phyloP scores from a whole-genome alignment of 768 basidiomycete species.

The Tylopilus vinaceipallidus region DNA sequence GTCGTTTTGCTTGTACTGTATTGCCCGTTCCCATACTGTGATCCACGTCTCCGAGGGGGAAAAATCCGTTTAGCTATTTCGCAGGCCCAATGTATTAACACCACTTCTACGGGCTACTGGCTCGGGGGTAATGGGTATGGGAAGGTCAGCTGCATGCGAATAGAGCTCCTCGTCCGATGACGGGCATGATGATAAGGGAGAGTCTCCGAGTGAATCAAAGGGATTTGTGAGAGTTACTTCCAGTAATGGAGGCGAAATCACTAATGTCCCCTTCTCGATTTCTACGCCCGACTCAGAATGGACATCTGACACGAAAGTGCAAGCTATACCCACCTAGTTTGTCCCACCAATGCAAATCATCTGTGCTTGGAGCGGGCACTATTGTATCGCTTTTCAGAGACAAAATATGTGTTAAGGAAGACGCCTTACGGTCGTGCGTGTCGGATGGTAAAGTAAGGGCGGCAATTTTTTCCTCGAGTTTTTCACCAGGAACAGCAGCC shows the following conservation, averaged over 20 bases:
- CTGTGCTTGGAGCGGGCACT: slow-evolving; percentile 88
- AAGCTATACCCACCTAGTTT: slow-evolving; percentile 48
- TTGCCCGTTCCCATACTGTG: slow-evolving; percentile 1
- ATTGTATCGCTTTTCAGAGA: slow-evolving; percentile 8
- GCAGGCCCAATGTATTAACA: slow-evolving; percentile 3
- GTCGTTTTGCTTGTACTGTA: slow-evolving; percentile 3
- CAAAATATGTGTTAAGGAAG: background rate
- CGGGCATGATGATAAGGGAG: slow-evolving; percentile 69
- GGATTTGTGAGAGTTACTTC: slow-evolving; percentile 55
- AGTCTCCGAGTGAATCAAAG: slow-evolving; percentile 67
- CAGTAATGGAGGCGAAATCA: slow-evolving; percentile 40
- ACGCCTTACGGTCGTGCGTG: slow-evolving; percentile 30
- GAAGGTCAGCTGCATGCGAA: slow-evolving; percentile 66
- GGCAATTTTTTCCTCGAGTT: slow-evolving; percentile 69
- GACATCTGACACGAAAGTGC: background rate
- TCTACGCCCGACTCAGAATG: slow-evolving; percentile 11
- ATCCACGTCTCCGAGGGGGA: background rate
- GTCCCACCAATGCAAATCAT: slow-evolving; percentile 79
- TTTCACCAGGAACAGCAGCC: slow-evolving; percentile 63
- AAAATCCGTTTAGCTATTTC: slow-evolving; percentile 6
- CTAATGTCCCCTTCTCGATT: slow-evolving; percentile 14
- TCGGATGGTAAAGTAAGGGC: slow-evolving; percentile 49
- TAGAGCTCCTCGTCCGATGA: slow-evolving; percentile 87
- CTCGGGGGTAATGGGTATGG: slow-evolving; percentile 56
- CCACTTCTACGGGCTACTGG: slow-evolving; percentile 12